phyloP scores from a whole-genome alignment of 495 filamentous ascomycete genomes.

The Penicillium riverlandense region DNA sequence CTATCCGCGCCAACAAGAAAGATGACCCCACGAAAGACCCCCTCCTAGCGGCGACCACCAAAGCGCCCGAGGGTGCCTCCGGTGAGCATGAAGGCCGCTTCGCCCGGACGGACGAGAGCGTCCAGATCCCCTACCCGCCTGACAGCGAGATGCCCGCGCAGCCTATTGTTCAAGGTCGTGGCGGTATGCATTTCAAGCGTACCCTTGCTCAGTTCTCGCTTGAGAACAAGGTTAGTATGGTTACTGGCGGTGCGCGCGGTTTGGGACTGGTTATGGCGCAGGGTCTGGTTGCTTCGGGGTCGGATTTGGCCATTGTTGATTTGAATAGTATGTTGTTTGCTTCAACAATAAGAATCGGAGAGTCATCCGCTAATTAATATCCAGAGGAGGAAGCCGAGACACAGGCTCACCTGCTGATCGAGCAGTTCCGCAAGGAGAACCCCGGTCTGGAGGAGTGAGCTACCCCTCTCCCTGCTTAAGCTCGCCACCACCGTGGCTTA shows the following conservation, averaged over 20 bases:
- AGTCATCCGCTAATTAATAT: conserved; percentile 4
- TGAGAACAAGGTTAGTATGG: conserved; percentile 67
- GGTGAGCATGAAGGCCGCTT: conserved; percentile 41
- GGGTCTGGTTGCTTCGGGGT: conserved; percentile 76
- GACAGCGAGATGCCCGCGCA: conserved; percentile 60
- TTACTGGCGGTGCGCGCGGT: conserved; percentile 82
- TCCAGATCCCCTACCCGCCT: conserved; percentile 70
- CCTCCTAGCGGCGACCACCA: conserved; percentile 20
- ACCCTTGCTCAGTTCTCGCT: conserved; percentile 71
- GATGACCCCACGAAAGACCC: conserved; percentile 23
- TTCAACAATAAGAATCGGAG: neutral
- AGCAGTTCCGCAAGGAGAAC: conserved; percentile 69
- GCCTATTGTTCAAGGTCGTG: conserved; percentile 61
- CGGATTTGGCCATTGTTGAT: conserved; percentile 87
- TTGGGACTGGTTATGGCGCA: conserved; percentile 89
- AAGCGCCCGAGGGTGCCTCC: conserved; percentile 23
- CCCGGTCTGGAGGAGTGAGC: conserved; percentile 63
- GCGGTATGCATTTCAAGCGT: conserved; percentile 62
- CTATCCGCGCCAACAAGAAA: conserved; percentile 18
- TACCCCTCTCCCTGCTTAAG: neutral
- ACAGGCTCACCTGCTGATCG: conserved; percentile 63
- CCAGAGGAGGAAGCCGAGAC: conserved; percentile 76
- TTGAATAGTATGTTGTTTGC: conserved; percentile 63
- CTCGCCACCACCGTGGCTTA: neutral
- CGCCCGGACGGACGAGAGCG: conserved; percentile 70